Conservation (phyloP, 176 grass and related monocot species). For the Phoenix roebelenii region DNA sequence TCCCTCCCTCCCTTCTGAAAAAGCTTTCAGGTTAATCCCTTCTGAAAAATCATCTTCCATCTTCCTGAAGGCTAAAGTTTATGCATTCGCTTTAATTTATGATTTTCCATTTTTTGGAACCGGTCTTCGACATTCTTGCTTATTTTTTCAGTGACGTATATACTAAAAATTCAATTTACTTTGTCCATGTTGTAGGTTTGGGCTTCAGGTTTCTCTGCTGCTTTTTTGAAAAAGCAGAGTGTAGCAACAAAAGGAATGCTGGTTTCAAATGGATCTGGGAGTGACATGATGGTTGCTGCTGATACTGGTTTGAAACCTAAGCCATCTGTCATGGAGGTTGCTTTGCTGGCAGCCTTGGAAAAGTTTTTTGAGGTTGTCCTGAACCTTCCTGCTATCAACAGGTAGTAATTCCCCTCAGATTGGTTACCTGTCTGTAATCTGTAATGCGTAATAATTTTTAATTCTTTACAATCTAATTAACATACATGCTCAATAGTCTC, state of each 20-base stretch:
- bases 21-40: no score
- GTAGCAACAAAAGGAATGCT: conserved; percentile 46
- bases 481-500: no score
- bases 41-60: no score
- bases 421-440: no score
- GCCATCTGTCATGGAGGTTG: conserved; percentile 36
- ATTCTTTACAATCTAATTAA: no score
- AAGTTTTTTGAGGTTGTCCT: conserved; percentile 64
- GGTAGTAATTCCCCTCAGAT: conserved; percentile 20
- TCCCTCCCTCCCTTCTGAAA: no score
- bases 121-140: no score
- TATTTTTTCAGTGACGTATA: no score
- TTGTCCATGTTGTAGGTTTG: conserved; percentile 43
- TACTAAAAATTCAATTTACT: neutral
- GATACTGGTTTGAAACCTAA: conserved; percentile 33
- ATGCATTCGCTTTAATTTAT: no score
- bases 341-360: conserved; percentile 62
- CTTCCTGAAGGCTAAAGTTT: no score
- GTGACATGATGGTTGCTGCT: conserved; percentile 29
- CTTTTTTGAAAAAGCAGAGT: conserved; percentile 78
- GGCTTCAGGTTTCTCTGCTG: conserved; percentile 92
- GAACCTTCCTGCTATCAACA: conserved; percentile 69
- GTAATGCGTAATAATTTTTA: no score
- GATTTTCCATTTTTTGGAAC: no score
- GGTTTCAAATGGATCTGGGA: conserved; percentile 19